Evolutionary conservation across 176 grass and related monocot genomes (phyloP).

Genomic region (Ananas comosus): DNA sequence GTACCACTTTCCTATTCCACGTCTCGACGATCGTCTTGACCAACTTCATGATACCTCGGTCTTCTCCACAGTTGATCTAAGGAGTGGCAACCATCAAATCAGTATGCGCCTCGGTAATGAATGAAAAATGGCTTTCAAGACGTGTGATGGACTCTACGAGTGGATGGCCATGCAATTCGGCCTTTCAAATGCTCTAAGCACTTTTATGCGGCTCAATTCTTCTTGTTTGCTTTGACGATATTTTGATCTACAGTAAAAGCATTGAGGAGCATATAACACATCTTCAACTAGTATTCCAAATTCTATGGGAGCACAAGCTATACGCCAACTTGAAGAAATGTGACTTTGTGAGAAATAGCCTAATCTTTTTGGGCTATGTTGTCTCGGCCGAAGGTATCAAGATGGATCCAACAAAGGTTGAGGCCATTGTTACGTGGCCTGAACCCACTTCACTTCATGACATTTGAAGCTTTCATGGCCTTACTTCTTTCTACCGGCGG

Average conservation of each 20-base stretch:
- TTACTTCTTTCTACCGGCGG: too few relatives aligned
- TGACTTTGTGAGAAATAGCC: background rate
- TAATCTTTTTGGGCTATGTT: background rate
- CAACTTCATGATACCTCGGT: background rate
- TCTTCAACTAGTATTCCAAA: too few relatives aligned
- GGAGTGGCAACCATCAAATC: slow-evolving; percentile 12
- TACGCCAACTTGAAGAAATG: slow-evolving; percentile 9
- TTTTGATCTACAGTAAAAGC: background rate
- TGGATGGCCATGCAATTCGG: slow-evolving; percentile 3
- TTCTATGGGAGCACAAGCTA: too few relatives aligned
- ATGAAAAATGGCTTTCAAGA: slow-evolving; percentile 21
- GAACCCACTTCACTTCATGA: too few relatives aligned
- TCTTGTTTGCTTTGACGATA: slow-evolving; percentile 14
- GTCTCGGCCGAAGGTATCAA: background rate
- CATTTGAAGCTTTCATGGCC: too few relatives aligned
- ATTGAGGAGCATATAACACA: too few relatives aligned
- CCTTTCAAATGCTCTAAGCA: slow-evolving; percentile 1
- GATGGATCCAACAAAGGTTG: too few relatives aligned
- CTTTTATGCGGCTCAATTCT: slow-evolving; percentile 16
- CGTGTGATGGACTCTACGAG: background rate
- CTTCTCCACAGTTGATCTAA: slow-evolving; percentile 6
- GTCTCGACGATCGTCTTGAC: background rate
- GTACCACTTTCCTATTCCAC: slow-evolving; percentile 12
- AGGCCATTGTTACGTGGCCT: too few relatives aligned
- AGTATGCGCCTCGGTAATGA: background rate